A percentile compares a stretch with the other conserved stretches of the same genome.
These are phyloP conservation scores for Solanum sejunctum DNA, from an alignment of 257 asterid species.

Conservation along the genomic window DNA sequence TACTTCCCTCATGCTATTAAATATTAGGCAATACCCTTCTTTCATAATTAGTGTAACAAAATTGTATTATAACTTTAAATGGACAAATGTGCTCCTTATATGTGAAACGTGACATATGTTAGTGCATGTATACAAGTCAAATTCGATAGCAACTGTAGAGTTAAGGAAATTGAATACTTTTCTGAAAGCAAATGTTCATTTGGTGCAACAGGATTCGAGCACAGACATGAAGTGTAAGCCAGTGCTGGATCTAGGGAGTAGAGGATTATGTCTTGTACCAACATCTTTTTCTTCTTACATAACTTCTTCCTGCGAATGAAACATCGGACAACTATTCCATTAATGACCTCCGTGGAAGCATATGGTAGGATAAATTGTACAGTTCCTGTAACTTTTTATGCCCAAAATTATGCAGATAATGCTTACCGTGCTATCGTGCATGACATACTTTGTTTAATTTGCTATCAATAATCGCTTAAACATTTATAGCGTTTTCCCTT, in stretches of 20 bases:
- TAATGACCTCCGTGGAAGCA: not conserved
- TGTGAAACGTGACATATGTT: not conserved
- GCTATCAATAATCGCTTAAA: not conserved
- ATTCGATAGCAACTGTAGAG: not conserved
- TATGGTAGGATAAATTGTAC: not conserved
- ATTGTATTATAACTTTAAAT: not conserved
- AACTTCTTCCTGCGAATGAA: conserved; percentile 1
- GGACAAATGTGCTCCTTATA: not conserved
- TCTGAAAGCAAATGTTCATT: not conserved
- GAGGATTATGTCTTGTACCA: conserved; percentile 27
- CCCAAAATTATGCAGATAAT: not conserved
- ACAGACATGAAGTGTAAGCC: not conserved
- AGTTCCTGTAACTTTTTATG: not conserved
- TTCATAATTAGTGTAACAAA: not conserved
- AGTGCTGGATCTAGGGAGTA: conserved; percentile 14
- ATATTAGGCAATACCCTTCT: not conserved
- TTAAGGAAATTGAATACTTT: not conserved
- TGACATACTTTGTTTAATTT: not conserved
- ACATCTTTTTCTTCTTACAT: conserved; percentile 14
- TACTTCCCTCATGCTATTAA: not conserved
- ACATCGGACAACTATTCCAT: not conserved
- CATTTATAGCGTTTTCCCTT: not conserved
- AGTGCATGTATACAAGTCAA: not conserved
- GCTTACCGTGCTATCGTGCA: not conserved
- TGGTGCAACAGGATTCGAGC: conserved; percentile 4